Conservation (phyloP, 2,329 filamentous ascomycete genomes). For the Pseudogymnoascus sp. region DNA sequence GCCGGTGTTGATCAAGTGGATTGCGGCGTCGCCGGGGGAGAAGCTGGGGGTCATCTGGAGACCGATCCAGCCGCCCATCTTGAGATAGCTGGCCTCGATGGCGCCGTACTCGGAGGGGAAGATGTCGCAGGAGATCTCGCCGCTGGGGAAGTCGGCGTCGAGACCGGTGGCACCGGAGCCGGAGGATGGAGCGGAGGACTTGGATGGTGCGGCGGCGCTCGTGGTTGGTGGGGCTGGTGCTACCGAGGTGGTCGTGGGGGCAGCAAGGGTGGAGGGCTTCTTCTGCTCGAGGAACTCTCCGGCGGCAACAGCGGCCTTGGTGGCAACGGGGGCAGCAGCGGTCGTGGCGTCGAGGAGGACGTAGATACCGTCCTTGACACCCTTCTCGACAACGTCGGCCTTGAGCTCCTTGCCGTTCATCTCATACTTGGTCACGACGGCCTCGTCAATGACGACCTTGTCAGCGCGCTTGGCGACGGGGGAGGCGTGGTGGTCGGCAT, state of each 20-base stretch:
- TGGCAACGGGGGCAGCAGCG: slow-evolving; percentile 38
- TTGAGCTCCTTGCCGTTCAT: slow-evolving; percentile 55
- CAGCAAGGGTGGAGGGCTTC: slow-evolving; percentile 14
- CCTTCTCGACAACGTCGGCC: slow-evolving; percentile 57
- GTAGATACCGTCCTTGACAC: slow-evolving; percentile 64
- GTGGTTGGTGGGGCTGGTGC: slow-evolving; percentile 23
- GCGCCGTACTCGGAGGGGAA: slow-evolving; percentile 83
- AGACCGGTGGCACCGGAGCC: slow-evolving; percentile 40
- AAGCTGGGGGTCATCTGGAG: slow-evolving; percentile 57
- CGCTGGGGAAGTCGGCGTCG: slow-evolving; percentile 64
- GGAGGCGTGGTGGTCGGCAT: slow-evolving; percentile 42
- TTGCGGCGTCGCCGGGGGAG: slow-evolving; percentile 39
- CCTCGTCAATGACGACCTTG: slow-evolving; percentile 41
- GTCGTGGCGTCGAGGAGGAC: slow-evolving; percentile 51
- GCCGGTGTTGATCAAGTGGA: slow-evolving; percentile 58
- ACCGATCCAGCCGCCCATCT: slow-evolving; percentile 68
- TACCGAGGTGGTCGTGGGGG: slow-evolving; percentile 16
- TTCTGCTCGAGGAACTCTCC: slow-evolving; percentile 17
- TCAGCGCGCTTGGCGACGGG: slow-evolving; percentile 38
- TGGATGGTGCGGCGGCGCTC: slow-evolving; percentile 30
- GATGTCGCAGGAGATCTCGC: slow-evolving; percentile 56
- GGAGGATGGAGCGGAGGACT: slow-evolving; percentile 21
- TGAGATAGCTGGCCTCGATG: slow-evolving; percentile 58
- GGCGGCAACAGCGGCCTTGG: slow-evolving; percentile 24
- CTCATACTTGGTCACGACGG: slow-evolving; percentile 62